Evolutionary conservation across 129 eudicot genomes (phyloP).

Genomic region (Apium graveolens): DNA sequence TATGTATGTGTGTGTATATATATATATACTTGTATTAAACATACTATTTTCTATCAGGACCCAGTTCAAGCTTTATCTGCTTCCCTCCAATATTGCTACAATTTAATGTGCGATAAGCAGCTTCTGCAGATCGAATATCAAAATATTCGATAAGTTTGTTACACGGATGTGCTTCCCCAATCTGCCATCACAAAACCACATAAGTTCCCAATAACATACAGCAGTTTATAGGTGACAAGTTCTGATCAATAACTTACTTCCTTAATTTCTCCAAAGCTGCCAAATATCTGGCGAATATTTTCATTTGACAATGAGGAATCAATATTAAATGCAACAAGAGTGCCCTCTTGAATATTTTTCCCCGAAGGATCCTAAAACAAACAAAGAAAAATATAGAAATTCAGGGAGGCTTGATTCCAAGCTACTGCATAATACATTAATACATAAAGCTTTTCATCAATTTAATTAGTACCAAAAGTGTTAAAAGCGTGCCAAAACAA

Average conservation of each 20-base stretch:
- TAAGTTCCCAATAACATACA: slow-evolving; percentile 5
- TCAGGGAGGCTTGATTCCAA: not conserved
- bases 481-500: not conserved
- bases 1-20: not conserved
- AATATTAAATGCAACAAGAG: slow-evolving; percentile 20
- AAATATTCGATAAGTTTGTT: slow-evolving; percentile 27
- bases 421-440: not conserved
- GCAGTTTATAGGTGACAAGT: not conserved
- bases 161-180: slow-evolving; percentile 15
- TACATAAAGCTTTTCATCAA: not conserved
- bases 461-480: not conserved
- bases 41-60: slow-evolving; percentile 12
- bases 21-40: slow-evolving; percentile 13
- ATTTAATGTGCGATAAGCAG: slow-evolving; percentile 25
- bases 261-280: slow-evolving; percentile 32
- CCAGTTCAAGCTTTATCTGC: slow-evolving; percentile 25
- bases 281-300: slow-evolving; percentile 29
- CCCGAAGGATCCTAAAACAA: slow-evolving; percentile 23
- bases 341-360: slow-evolving; percentile 22
- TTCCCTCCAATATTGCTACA: slow-evolving; percentile 16
- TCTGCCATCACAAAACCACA: slow-evolving; percentile 20
- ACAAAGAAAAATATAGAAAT: slow-evolving; percentile 17
- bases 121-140: slow-evolving; percentile 37
- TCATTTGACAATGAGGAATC: slow-evolving; percentile 28
- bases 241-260: slow-evolving; percentile 25